These are phyloP conservation scores for Anaeramoeba ignava DNA, from an alignment of 78 protist genomes.

Conservation along the genomic window DNA sequence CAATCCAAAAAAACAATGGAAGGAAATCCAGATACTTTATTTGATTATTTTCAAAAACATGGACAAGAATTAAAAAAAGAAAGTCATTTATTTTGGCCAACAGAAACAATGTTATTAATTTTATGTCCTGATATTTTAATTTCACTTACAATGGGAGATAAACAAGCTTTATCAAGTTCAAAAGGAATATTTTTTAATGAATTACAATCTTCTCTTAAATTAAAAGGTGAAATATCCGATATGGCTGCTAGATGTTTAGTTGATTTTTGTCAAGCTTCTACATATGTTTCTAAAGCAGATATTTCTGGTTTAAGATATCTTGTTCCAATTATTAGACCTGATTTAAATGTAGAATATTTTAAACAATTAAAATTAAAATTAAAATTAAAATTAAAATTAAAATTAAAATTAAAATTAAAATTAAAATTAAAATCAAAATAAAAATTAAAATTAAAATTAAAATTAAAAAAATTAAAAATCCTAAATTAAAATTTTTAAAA, in stretches of 20 bases:
- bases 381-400: too few relatives aligned
- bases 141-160: neutral
- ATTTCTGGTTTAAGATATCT: slow-evolving; percentile 39
- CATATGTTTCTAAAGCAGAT: slow-evolving; percentile 39
- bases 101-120: slow-evolving; percentile 35
- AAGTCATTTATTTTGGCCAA: slow-evolving; percentile 39
- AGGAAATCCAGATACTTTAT: slow-evolving; percentile 25
- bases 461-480: too few relatives aligned
- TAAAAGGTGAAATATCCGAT: slow-evolving; percentile 11
- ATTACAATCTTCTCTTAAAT: slow-evolving; percentile 19
- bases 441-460: too few relatives aligned
- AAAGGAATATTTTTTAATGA: too few relatives aligned
- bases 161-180: slow-evolving; percentile 3
- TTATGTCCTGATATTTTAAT: slow-evolving; percentile 42
- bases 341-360: slow-evolving; percentile 20
- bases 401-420: too few relatives aligned
- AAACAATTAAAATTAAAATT: too few relatives aligned
- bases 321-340: slow-evolving; percentile 33
- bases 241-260: slow-evolving; percentile 37
- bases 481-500: too few relatives aligned
- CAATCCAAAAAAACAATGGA: neutral
- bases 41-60: slow-evolving; percentile 28
- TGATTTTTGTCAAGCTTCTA: slow-evolving; percentile 45
- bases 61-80: slow-evolving; percentile 27
- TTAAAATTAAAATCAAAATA: too few relatives aligned